phyloP scores from a whole-genome alignment of 2,329 filamentous ascomycete genomes.

The Dothistroma septosporum region DNA sequence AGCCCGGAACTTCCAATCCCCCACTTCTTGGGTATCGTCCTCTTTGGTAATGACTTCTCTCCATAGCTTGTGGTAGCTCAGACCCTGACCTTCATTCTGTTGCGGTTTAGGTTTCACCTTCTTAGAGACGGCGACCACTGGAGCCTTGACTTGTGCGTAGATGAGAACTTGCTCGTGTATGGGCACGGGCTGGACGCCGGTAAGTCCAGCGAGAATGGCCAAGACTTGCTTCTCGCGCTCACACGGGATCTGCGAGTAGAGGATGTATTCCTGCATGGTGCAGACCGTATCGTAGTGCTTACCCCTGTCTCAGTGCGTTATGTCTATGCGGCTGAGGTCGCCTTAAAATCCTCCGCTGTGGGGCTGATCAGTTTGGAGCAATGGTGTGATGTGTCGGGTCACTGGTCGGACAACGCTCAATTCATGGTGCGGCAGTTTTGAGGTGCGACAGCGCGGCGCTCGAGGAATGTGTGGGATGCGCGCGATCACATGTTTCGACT shows the following conservation, averaged over 20 bases:
- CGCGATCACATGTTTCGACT: neutral
- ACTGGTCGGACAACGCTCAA: neutral
- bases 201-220: conserved; percentile 58
- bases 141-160: conserved; percentile 50
- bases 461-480: neutral
- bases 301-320: neutral
- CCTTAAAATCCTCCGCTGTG: neutral
- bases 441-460: neutral
- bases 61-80: conserved; percentile 23
- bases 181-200: conserved; percentile 57
- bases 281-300: neutral
- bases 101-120: conserved; percentile 19
- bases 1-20: conserved; percentile 25
- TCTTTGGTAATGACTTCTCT: conserved; percentile 16
- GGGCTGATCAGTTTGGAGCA: neutral
- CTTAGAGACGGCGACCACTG: conserved; percentile 18
- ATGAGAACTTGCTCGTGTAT: conserved; percentile 54
- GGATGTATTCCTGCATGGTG: conserved; percentile 60
- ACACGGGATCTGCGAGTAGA: conserved; percentile 56
- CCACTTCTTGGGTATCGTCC: conserved; percentile 1
- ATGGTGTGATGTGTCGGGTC: conserved; percentile 3
- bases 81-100: conserved; percentile 16
- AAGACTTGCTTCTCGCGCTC: conserved; percentile 58
- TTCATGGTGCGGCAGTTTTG: too few species aligned
- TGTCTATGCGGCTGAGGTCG: neutral